Evolutionary conservation across 495 filamentous ascomycete genomes (phyloP), one percentile per base, ranked within the genome.

Genomic region (Pseudotulostoma volvatum): DNA sequence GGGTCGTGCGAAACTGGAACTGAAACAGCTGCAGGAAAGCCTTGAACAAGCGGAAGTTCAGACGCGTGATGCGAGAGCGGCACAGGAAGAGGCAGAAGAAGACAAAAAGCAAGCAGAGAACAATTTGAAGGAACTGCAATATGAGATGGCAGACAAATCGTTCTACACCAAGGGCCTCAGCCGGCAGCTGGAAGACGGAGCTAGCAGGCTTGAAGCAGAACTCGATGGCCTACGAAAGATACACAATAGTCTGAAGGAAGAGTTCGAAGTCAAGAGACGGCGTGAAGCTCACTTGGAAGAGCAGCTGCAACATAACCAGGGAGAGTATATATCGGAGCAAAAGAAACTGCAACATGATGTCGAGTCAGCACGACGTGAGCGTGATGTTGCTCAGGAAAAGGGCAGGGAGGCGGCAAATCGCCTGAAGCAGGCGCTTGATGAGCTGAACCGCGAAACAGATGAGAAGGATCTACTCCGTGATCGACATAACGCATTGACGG

Each of bases 61-160:
- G 2, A 62, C 73, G 4, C 56, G 62, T 32, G 72, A 81, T 46
- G 68, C 73, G 15, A 62, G 72, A 37, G 66, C 73, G 1, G 69
- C 78, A 37, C 57, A 77, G 8, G 63, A 81, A 36, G 61, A 71
- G 20, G 78, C 79, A n/a, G 39, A 72, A n/a, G 53, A 67, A 15
- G 69, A 77, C 35, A 81, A 79, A 34, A 48, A 57, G 4, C 54
- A 59, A 17, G 60, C 60, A 0, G 66, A 71, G 40, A 54, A 62
- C 13, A 60, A 74, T 35, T 52, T 70, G 16, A 57, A 61, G 32
- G 62, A 85, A 52, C 55, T 90, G 14, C 77, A 77, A 36, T 77
- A 82, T 33, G 81, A 88, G 45, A 74, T 85, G 66, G 66, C 77
- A 5, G 77, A 85, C 52, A 86, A 83, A 50, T 84, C 79, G 0